Conservation (phyloP, 352 stramenopile genomes). For the Globisporangium polare region DNA sequence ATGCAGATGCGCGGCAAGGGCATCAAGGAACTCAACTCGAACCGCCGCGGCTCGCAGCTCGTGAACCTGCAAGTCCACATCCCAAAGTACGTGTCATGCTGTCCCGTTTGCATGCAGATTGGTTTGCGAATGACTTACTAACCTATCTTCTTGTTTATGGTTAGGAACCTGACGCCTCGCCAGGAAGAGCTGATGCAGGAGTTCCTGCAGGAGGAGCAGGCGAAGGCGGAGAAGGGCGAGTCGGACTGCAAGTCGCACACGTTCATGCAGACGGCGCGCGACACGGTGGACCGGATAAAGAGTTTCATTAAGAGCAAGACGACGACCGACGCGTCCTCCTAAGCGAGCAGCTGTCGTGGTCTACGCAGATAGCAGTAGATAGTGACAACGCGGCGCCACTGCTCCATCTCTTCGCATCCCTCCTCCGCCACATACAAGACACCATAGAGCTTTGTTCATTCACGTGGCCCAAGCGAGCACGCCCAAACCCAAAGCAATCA, state of each 20-base stretch:
- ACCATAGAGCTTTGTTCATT: slow-evolving; percentile 14
- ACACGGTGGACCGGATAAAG: slow-evolving; percentile 88
- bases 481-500: background rate
- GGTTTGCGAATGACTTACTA: background rate
- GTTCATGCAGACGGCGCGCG: slow-evolving; percentile 72
- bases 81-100: slow-evolving; percentile 76
- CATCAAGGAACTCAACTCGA: slow-evolving; percentile 93
- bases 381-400: background rate
- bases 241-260: slow-evolving; percentile 80
- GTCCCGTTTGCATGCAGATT: background rate
- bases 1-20: slow-evolving; percentile 96
- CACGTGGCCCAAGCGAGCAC: slow-evolving; percentile 1
- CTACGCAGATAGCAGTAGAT: background rate
- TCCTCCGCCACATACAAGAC: background rate
- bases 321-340: slow-evolving; percentile 14
- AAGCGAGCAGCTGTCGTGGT: background rate
- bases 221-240: slow-evolving; percentile 61
- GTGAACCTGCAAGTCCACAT: slow-evolving; percentile 96
- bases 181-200: slow-evolving; percentile 96
- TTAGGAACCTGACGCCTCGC: slow-evolving; percentile 84
- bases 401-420: background rate
- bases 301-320: slow-evolving; percentile 79
- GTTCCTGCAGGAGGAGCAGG: slow-evolving; percentile 90
- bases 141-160: slow-evolving; percentile 1
- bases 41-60: slow-evolving; percentile 93